Evolutionary conservation across 2,329 filamentous ascomycete genomes (phyloP), one percentile per base, ranked within the genome.

Genomic region (Neofusicoccum cordaticola): DNA sequence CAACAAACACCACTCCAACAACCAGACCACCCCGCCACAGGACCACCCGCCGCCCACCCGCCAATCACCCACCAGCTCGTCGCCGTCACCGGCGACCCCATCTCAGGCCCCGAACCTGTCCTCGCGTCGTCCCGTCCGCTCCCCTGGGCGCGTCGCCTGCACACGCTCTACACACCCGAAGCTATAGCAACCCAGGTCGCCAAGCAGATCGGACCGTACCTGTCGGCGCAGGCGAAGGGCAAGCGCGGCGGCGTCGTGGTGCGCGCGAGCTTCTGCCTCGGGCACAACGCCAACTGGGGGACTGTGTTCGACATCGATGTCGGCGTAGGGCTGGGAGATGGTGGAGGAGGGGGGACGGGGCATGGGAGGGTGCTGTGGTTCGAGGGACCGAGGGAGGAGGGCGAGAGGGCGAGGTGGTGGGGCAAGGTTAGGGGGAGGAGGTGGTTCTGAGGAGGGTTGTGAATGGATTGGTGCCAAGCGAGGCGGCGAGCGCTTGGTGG

Each of bases 221-320:
- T 83, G 27, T 80, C 78, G 41, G 73, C 75, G 4, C 52, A 67
- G 35, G 81, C 80, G 0, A 82, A 81, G 67, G 67, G 66, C 17
- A 68, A 75, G n/a, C 66, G 70, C 3, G 77, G 77, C 0, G 80
- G 80, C 15, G 76, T 82, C 8, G 72, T 75, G n/a, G 76, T 82
- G 0, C 66, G 80, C 41, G 80, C 78, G 4, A 80, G 79, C 60
- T 82, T 83, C 48, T 81, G 79, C 63, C 66, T 83, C 0, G 80
- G 80, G 0, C 70, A 71, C 2, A 66, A 69, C 12, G 73, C 69
- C 0, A 69, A 73, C 2, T 56, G 19, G 15, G 74, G 70, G 48
- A 80, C 80, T 17, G 79, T 82, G 6, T 82, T 81, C 37, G 80
- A 83, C 68, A 57, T 82, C 39, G 80, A 83, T 66, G 69, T 82